Base-by-base conservation (phyloP, 208 protist species). In the Acanthamoeba quina region DNA sequence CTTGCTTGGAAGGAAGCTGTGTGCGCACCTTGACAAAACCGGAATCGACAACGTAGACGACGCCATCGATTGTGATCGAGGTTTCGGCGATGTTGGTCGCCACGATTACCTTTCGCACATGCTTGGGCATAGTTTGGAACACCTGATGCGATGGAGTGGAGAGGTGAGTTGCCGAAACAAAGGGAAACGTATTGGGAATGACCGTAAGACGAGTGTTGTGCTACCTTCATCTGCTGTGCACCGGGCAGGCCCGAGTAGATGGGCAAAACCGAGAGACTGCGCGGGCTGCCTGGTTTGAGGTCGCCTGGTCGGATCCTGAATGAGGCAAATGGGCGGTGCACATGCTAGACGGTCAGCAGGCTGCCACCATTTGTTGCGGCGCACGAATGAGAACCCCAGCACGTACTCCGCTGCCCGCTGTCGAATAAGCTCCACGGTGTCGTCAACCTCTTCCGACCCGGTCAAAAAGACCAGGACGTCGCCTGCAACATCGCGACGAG, bases 41-140 rank as follows among this genome's bases (percentile, higher is more conserved):
- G 52, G 94, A 96, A 92, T 99, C 98, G 11, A 99, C 94, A 0
- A 99, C 98, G 95, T 98, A 98, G 4, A 97, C 96, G 15, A 98
- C 96, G 47, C 97, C 97, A 74, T 97, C 94, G 47, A 98, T 98
- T 5, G 98, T 98, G 29, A 98, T 58, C 0, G 97, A 98, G 2
- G 98, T 98, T 82, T 98, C 98, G 29, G 97, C 97, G 62, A 98
- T 97, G 88, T 98, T 98, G 0, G 98, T 98, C 1, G 97, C 68
- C 0, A 98, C 60, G 34, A 98, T 96, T 1, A 97, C 94, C 72
- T 98, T 98, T 62, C 97, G 58, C 21, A 29, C 74, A 5, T 60
- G 74, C 24, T 37, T 91, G 47, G 94, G 95, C 52, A 86, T 74
- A 44, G 70, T 1, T 86, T 94, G 21, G 86, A 96, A 96, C 21